Percentiles rank a stretch among this genome's conserved stretches.
phyloP scores from a whole-genome alignment of 805 yeast species.

The Nakazawaea siamensis region DNA sequence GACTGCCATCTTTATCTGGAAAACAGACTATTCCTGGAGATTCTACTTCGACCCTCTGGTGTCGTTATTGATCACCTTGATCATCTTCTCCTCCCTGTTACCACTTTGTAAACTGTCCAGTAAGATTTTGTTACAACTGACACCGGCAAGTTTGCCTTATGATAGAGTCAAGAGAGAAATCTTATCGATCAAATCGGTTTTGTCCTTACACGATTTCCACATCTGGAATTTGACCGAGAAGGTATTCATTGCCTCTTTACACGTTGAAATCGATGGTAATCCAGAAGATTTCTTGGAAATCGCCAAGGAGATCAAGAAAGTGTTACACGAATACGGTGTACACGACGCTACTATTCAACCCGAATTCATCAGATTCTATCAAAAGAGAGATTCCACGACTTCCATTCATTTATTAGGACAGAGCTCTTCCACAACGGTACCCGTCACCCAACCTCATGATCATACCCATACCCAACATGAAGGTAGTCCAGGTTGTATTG shows the following conservation, averaged over 20 bases:
- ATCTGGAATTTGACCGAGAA: conserved; percentile 93
- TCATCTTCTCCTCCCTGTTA: conserved; percentile 84
- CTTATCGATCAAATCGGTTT: conserved; percentile 58
- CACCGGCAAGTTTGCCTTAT: conserved; percentile 78
- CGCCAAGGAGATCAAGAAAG: conserved; percentile 67
- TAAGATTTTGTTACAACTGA: conserved; percentile 83
- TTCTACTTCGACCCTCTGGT: conserved; percentile 81
- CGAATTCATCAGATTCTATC: conserved; percentile 49
- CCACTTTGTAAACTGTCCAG: conserved; percentile 85
- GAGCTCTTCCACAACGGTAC: conserved; percentile 25
- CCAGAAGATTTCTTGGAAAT: conserved; percentile 64
- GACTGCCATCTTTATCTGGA: conserved; percentile 90
- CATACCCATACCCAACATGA: neutral
- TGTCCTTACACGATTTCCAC: conserved; percentile 90
- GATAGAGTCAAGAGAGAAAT: conserved; percentile 67
- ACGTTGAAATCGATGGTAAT: conserved; percentile 60
- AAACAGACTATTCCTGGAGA: conserved; percentile 83
- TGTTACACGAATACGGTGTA: conserved; percentile 77
- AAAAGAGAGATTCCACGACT: conserved; percentile 19
- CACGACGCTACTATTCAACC: conserved; percentile 97
- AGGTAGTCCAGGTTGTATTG: conserved; percentile 26
- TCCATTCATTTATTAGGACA: conserved; percentile 13
- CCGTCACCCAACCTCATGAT: no score
- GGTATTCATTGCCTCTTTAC: conserved; percentile 80
- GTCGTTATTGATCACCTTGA: conserved; percentile 76